Evolutionary conservation across 192 early-diverging fungal genomes (phyloP).

Genomic region (Spinellus fusiger): DNA sequence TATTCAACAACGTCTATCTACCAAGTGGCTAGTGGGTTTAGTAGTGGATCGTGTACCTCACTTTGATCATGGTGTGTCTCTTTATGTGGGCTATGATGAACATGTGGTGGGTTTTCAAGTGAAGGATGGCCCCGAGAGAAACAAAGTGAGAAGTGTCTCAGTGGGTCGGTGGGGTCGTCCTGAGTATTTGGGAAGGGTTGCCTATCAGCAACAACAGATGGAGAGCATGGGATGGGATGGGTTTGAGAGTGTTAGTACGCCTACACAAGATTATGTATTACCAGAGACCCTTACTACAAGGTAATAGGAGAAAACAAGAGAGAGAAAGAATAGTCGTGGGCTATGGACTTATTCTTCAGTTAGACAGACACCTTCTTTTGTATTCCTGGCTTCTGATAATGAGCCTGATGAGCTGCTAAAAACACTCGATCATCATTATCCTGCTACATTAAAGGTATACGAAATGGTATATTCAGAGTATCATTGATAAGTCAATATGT

Average conservation of each 20-base stretch:
- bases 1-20: conserved; percentile 3
- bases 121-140: conserved; percentile 10
- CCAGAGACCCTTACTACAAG: neutral
- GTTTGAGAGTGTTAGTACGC: conserved; percentile 21
- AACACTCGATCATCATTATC: conserved; percentile 40
- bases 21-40: conserved; percentile 10
- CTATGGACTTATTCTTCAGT: neutral
- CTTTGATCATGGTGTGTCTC: conserved; percentile 21
- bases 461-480: too few species aligned
- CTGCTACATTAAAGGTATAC: conserved; percentile 28
- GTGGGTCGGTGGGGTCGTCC: conserved; percentile 32
- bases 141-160: conserved; percentile 20
- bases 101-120: conserved; percentile 14
- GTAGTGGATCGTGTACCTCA: conserved; percentile 28
- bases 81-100: conserved; percentile 21
- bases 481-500: neutral
- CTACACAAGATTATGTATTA: conserved; percentile 2
- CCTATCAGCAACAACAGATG: conserved; percentile 16
- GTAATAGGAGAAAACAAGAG: neutral
- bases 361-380: conserved; percentile 10
- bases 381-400: conserved; percentile 40
- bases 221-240: conserved; percentile 25
- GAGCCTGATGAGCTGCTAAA: conserved; percentile 50
- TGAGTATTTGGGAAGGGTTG: conserved; percentile 17
- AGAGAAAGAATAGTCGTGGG: neutral